These are phyloP conservation scores for Talaromyces trachyspermus DNA, from an alignment of 495 filamentous ascomycete species.

Conservation along the genomic window DNA sequence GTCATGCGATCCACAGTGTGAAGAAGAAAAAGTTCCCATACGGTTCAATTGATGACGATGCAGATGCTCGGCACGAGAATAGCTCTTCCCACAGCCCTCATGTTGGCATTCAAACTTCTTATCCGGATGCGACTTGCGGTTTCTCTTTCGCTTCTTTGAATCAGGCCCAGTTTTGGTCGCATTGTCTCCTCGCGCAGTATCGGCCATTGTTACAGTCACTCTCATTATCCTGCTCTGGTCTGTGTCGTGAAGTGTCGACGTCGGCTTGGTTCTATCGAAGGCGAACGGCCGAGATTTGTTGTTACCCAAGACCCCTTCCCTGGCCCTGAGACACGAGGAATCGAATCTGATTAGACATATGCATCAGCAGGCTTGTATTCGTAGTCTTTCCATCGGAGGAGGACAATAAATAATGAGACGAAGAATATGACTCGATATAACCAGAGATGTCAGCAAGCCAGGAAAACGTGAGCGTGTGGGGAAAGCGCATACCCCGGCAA, in stretches of 20 bases:
- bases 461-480: no score
- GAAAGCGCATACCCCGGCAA: no score
- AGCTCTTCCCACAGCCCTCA: conserved; percentile 88
- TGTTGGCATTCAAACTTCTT: conserved; percentile 93
- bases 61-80: conserved; percentile 93
- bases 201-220: not conserved
- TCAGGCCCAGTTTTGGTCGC: not conserved
- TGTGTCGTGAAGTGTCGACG: not conserved
- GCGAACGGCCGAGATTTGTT: not conserved
- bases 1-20: not conserved
- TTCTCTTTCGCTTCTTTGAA: conserved; percentile 65
- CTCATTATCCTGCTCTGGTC: not conserved
- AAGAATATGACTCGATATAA: no score
- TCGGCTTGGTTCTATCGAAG: not conserved
- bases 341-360: not conserved
- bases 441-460: no score
- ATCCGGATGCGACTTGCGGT: conserved; percentile 74
- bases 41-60: conserved; percentile 96
- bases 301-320: conserved; percentile 2
- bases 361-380: conserved; percentile 7
- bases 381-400: no score
- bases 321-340: conserved; percentile 1
- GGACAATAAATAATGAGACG: not conserved
- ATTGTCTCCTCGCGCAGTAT: not conserved
- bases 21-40: conserved; percentile 31